These are phyloP conservation scores for Nyssa sinensis DNA, from an alignment of 148 eudicot genomes.

Conservation along the genomic window DNA sequence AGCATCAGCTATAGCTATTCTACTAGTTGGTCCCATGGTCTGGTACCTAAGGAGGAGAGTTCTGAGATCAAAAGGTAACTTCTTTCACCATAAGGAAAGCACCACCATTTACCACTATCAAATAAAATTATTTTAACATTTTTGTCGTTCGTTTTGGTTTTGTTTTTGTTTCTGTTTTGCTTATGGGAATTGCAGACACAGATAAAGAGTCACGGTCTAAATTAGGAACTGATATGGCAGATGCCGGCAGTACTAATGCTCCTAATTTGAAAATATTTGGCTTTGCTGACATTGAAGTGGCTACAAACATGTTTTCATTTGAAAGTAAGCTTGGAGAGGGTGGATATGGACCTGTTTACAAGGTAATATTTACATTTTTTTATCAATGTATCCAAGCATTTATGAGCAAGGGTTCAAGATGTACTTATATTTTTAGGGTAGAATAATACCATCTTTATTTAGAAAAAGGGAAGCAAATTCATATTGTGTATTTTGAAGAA, in stretches of 20 bases:
- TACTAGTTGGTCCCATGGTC: slow-evolving; percentile 18
- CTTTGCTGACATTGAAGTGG: slow-evolving; percentile 25
- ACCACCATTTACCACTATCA: too few species aligned
- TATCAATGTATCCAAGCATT: not conserved
- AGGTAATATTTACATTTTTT: slow-evolving; percentile 24
- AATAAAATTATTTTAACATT: too few species aligned
- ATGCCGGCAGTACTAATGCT: not conserved
- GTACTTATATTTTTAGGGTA: too few species aligned
- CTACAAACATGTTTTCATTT: slow-evolving; percentile 32
- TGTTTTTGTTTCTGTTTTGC: not conserved
- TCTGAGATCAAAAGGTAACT: slow-evolving; percentile 19
- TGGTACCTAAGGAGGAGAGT: slow-evolving; percentile 13
- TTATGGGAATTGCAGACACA: not conserved
- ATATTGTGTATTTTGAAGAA: too few species aligned
- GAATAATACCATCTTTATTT: too few species aligned
- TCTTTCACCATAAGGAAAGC: not conserved
- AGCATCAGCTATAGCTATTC: not conserved
- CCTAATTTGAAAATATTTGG: slow-evolving; percentile 30
- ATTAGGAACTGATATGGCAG: not conserved
- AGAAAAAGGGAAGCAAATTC: too few species aligned
- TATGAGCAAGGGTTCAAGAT: too few species aligned
- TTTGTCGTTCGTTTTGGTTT: not conserved
- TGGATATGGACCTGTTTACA: slow-evolving; percentile 48
- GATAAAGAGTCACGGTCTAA: not conserved
- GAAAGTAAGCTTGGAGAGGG: slow-evolving; percentile 44